Conservation (phyloP, 108 stramenopile species). For the Pseudonitzschia pungens region DNA sequence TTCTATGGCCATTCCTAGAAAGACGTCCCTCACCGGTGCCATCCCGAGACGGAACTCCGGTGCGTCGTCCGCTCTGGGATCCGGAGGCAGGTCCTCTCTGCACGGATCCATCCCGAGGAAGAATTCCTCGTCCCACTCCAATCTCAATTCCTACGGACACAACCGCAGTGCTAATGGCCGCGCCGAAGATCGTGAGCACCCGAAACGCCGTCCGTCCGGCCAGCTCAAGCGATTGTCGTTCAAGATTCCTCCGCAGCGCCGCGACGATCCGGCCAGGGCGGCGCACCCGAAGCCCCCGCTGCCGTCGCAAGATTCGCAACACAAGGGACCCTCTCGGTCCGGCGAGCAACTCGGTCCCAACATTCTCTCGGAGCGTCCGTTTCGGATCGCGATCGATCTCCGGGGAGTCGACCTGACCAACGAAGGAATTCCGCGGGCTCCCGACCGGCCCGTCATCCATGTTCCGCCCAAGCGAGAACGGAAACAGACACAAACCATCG, state of each 20-base stretch:
- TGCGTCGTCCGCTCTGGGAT: neutral
- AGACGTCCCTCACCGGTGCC: neutral
- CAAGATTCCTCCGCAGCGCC: neutral
- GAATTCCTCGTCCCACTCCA: neutral
- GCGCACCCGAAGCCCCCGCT: too few relatives aligned
- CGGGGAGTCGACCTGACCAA: constrained; percentile 28
- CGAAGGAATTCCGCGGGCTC: constrained; percentile 18
- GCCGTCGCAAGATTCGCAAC: neutral
- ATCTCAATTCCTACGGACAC: neutral
- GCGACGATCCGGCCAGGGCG: neutral
- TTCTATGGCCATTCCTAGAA: constrained; percentile 3
- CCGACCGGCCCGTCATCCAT: too few relatives aligned
- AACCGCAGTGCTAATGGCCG: neutral
- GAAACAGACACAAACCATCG: constrained; percentile 3
- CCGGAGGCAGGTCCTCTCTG: neutral
- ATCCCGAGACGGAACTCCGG: constrained; percentile 6
- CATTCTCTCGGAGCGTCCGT: constrained; percentile 6
- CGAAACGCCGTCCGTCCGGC: neutral
- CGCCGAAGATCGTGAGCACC: neutral
- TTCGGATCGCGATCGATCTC: constrained; percentile 33
- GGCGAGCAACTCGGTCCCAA: neutral
- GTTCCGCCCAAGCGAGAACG: constrained; percentile 34
- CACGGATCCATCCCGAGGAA: constrained; percentile 5
- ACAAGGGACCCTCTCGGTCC: neutral
- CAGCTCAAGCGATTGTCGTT: constrained; percentile 1